phyloP scores from a whole-genome alignment of 2,329 filamentous ascomycete genomes.

The Sporothrix dimorphospora region DNA sequence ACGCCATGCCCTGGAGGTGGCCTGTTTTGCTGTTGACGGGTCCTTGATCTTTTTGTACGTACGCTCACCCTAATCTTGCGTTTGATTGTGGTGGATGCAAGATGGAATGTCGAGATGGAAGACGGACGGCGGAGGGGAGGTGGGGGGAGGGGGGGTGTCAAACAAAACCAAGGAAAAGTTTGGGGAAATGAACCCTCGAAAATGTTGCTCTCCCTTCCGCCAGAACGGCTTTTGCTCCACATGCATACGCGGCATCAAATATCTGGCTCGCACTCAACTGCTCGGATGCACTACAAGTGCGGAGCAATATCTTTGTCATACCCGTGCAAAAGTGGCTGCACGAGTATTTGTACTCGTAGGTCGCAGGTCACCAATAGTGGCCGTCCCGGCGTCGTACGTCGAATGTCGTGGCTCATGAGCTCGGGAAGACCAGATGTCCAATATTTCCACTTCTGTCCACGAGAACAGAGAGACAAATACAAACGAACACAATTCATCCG shows the following conservation, averaged over 20 bases:
- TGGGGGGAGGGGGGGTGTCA: not conserved
- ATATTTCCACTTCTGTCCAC: not conserved
- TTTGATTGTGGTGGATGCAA: not conserved
- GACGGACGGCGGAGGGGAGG: not conserved
- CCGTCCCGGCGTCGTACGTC: not conserved
- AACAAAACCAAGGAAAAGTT: not conserved
- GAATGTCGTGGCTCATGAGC: not conserved
- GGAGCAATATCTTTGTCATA: not conserved
- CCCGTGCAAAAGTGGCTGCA: not conserved
- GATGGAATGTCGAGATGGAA: not conserved
- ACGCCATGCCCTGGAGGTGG: not conserved
- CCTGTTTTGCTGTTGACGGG: too few species aligned
- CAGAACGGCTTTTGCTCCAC: conserved; percentile 8
- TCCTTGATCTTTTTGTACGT: not conserved
- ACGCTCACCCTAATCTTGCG: not conserved
- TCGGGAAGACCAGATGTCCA: not conserved
- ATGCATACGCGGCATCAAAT: conserved; percentile 19
- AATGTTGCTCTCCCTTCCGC: conserved; percentile 8
- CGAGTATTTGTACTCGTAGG: not conserved
- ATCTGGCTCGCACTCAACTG: not conserved
- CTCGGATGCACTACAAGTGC: too few species aligned
- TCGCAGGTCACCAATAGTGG: not conserved
- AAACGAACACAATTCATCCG: not conserved
- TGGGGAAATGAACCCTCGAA: not conserved
- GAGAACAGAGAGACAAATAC: not conserved